Base-by-base conservation (phyloP, 148 eudicot species). In the Rhododendron vialii region DNA sequence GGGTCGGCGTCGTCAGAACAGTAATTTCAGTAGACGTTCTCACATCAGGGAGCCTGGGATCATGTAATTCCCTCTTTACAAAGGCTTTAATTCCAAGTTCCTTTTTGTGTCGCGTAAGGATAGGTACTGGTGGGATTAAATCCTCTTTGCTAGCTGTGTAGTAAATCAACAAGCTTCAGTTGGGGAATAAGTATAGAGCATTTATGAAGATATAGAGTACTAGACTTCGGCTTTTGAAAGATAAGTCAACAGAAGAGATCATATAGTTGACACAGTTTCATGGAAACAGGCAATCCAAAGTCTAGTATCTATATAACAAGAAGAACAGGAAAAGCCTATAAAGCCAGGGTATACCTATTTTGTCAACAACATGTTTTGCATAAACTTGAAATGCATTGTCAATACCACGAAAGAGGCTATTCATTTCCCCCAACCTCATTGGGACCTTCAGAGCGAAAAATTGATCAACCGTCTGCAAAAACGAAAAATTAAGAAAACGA, bases 301-400 rank as follows among this genome's bases (percentile, higher is more conserved):
- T 12, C 30, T 59, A 51, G 33, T 30, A 4, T 24, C 18, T 28
- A 85, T 67, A 22, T 3, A 45, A 33, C 13, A 81, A 17, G 30
- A 51, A 28, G 63, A 51, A 50, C 33, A 30, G 28, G 22, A 48
- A n/a, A 80, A 28, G 22, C 85, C 36, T 11, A 26, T 6, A 84
- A 73, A 84, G 22, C 20, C 75, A 81, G 30, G 53, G 76, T 89
- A 87, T 92, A 95, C 99, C 99, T 89, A 98, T 88, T 88, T 92
- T 91, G 69, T 91, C 93, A 82, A 92, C 90, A 76, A 98, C 90
- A 74, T 89, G 90, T 80, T 92, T 91, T 61, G 95, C 91, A 87
- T 98, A 98, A 80, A 93, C 95, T 94, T 98, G 99, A 89, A 98
- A 98, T 84, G 99, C 96, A 92, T 95, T 98, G 84, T 95, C 99